Conservation (phyloP, 2,329 filamentous ascomycete species). For the Epichloe baconii region DNA sequence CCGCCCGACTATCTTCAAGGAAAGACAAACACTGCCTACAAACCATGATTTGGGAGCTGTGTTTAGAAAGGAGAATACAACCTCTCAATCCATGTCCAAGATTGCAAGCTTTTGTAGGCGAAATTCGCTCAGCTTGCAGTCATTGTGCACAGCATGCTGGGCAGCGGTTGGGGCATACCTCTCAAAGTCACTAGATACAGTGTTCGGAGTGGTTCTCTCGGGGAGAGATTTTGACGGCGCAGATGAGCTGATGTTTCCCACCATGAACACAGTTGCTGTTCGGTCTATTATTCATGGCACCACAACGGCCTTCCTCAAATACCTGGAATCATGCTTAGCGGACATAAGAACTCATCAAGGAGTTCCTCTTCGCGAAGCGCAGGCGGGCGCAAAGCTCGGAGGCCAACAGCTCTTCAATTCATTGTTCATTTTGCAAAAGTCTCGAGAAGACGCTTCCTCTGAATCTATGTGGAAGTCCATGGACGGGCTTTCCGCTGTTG, state of each 20-base stretch:
- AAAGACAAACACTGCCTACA: background rate
- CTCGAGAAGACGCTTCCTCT: constrained; percentile 1
- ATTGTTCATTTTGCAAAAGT: constrained; percentile 41
- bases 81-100: background rate
- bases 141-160: constrained; percentile 66
- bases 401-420: constrained; percentile 37
- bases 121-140: constrained; percentile 59
- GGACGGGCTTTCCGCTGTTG: constrained; percentile 52
- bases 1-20: constrained; percentile 21
- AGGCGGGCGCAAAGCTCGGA: constrained; percentile 27
- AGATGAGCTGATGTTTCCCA: constrained; percentile 63
- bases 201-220: constrained; percentile 72
- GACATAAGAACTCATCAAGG: constrained; percentile 60
- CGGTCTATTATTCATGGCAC: constrained; percentile 61
- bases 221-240: constrained; percentile 65
- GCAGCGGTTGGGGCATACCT: constrained; percentile 54
- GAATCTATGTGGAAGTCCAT: constrained; percentile 46
- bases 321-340: constrained; percentile 58
- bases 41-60: background rate
- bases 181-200: constrained; percentile 54
- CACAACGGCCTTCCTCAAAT: constrained; percentile 48
- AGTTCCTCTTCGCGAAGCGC: constrained; percentile 61
- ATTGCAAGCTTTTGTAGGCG: constrained; percentile 47
- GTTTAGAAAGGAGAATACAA: constrained; percentile 8
- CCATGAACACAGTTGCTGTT: constrained; percentile 81